Evolutionary conservation across 306 rosid species (phyloP).

Genomic region (Prosopis cineraria): DNA sequence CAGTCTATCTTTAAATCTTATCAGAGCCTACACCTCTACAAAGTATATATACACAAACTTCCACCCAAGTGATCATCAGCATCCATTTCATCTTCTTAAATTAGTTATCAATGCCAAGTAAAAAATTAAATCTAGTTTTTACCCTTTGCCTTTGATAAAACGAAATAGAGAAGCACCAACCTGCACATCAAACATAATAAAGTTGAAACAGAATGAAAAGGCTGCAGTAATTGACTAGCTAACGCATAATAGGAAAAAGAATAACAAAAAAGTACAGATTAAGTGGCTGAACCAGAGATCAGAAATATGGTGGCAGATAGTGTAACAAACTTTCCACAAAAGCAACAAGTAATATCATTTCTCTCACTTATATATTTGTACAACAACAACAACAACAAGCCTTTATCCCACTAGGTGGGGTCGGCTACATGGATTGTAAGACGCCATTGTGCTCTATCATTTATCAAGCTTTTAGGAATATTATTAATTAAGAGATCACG

Average conservation of each 20-base stretch:
- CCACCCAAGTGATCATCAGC: slow-evolving; percentile 3
- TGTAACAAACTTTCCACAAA: slow-evolving; percentile 3
- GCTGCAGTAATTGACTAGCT: slow-evolving; percentile 3
- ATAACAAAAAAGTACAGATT: slow-evolving; percentile 9
- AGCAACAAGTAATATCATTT: slow-evolving; percentile 21
- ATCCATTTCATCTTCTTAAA: slow-evolving; percentile 13
- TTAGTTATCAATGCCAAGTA: slow-evolving; percentile 4
- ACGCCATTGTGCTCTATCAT: too few relatives aligned
- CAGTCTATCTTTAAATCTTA: slow-evolving; percentile 2
- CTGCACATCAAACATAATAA: slow-evolving; percentile 53
- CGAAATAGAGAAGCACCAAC: slow-evolving; percentile 79
- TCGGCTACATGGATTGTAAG: too few relatives aligned
- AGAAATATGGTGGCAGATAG: neutral
- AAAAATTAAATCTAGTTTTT: slow-evolving; percentile 33
- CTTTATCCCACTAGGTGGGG: too few relatives aligned
- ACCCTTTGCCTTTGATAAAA: slow-evolving; percentile 88
- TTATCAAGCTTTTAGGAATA: too few relatives aligned
- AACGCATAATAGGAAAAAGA: slow-evolving; percentile 28
- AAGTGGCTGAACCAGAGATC: neutral
- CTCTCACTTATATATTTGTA: too few relatives aligned
- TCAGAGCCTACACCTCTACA: slow-evolving; percentile 1
- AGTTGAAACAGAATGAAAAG: slow-evolving; percentile 16
- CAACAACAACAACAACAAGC: too few relatives aligned
- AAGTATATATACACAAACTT: neutral
- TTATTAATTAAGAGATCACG: too few relatives aligned